Evolutionary conservation across 805 yeast genomes (phyloP).

Genomic region (Metschnikowia chrysomelidarum): DNA sequence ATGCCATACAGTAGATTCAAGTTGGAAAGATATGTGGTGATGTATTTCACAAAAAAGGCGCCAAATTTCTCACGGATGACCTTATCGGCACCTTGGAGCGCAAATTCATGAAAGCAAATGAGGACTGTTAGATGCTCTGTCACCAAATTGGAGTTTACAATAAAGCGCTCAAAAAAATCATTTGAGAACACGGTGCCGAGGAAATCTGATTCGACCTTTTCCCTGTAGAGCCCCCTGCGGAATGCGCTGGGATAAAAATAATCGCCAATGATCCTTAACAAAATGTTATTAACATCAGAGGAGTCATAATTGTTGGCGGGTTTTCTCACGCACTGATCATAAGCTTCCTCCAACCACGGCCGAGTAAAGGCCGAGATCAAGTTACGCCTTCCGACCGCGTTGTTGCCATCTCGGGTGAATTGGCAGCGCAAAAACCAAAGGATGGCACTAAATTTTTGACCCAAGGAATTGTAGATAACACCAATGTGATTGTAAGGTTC

Average conservation of each 20-base stretch:
- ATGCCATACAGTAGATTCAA: constrained; percentile 3
- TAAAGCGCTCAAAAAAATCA: constrained; percentile 7
- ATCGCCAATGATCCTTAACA: constrained; percentile 42
- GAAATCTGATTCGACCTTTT: constrained; percentile 21
- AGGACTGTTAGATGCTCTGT: constrained; percentile 16
- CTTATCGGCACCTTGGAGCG: constrained; percentile 4
- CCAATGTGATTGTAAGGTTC: constrained; percentile 65
- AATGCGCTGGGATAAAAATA: constrained; percentile 40
- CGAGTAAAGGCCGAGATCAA: constrained; percentile 38
- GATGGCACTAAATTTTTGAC: constrained; percentile 46
- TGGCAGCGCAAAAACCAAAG: constrained; percentile 57
- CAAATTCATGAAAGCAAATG: constrained; percentile 16
- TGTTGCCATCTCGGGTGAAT: constrained; percentile 49
- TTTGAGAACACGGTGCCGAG: constrained; percentile 25
- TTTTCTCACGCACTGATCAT: constrained; percentile 13
- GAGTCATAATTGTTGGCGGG: constrained; percentile 2
- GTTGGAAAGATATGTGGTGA: constrained; percentile 7
- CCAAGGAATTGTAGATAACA: constrained; percentile 38
- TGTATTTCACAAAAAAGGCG: constrained; percentile 10
- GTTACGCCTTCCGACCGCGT: constrained; percentile 47
- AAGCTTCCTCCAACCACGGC: constrained; percentile 30
- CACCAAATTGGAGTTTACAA: constrained; percentile 8
- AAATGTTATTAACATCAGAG: constrained; percentile 21
- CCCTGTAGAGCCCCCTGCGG: constrained; percentile 14
- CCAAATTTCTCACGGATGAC: constrained; percentile 6